These are phyloP conservation scores for Aspergillus ibericus DNA, from an alignment of 2,329 filamentous ascomycete genomes.

Conservation along the genomic window DNA sequence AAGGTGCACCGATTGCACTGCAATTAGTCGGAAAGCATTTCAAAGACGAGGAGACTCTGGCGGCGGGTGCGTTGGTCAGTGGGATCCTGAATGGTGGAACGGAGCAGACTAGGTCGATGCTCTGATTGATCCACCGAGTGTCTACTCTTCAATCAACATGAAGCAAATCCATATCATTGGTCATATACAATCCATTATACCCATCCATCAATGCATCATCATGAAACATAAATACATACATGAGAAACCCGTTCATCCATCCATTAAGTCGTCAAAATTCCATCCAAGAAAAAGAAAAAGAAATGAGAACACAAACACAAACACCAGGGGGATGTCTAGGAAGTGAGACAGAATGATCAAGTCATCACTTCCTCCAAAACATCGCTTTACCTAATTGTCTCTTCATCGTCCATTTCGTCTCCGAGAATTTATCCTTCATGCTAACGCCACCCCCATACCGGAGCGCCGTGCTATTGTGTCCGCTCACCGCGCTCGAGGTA, in stretches of 20 bases:
- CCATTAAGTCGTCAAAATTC: neutral
- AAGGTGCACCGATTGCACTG: slow-evolving; percentile 50
- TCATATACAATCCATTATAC: slow-evolving; percentile 14
- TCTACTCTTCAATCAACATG: neutral
- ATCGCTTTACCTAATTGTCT: slow-evolving; percentile 36
- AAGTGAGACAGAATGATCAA: neutral
- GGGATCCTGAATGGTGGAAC: slow-evolving; percentile 15
- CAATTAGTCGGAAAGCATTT: slow-evolving; percentile 53
- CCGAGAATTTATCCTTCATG: slow-evolving; percentile 37
- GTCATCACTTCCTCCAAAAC: slow-evolving; percentile 41
- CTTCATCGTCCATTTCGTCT: slow-evolving; percentile 36
- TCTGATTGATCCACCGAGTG: neutral
- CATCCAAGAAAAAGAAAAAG: slow-evolving; percentile 15
- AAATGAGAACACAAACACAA: neutral
- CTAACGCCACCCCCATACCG: slow-evolving; percentile 35
- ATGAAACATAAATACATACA: slow-evolving; percentile 14
- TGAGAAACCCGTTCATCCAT: neutral
- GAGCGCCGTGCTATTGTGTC: slow-evolving; percentile 18
- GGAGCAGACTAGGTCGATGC: neutral
- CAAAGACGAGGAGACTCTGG: slow-evolving; percentile 54
- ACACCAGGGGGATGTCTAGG: too few relatives aligned
- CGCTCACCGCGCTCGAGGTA: slow-evolving; percentile 21
- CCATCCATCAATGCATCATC: slow-evolving; percentile 12
- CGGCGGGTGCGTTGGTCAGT: slow-evolving; percentile 30
- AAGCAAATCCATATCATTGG: neutral